phyloP scores from a whole-genome alignment of 1,139 yeast species.

The Geotrichum citri-aurantii region DNA sequence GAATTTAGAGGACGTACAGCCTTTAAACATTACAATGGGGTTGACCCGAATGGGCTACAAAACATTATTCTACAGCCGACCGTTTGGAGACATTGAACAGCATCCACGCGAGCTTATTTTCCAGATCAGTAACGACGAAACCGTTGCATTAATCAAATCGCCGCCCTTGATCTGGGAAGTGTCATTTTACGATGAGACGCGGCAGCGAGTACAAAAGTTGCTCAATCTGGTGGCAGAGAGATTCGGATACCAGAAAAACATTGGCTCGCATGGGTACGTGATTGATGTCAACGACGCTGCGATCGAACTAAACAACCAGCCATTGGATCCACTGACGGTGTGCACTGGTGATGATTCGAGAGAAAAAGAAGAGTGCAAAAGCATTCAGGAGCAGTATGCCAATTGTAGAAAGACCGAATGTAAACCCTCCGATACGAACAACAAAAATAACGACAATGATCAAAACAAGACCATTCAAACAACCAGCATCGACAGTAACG shows the following conservation, averaged over 20 bases:
- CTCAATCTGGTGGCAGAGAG: neutral
- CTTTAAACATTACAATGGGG: slow-evolving; percentile 38
- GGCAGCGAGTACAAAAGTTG: slow-evolving; percentile 3
- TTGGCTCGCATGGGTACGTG: slow-evolving; percentile 10
- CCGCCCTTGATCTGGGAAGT: slow-evolving; percentile 17
- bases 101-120: slow-evolving; percentile 49
- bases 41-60: slow-evolving; percentile 11
- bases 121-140: slow-evolving; percentile 42
- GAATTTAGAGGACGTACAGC: slow-evolving; percentile 44
- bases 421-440: neutral
- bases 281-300: slow-evolving; percentile 11
- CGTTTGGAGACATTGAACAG: slow-evolving; percentile 44
- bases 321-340: slow-evolving; percentile 3
- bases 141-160: slow-evolving; percentile 12
- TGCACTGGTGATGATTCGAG: slow-evolving; percentile 1
- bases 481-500: neutral
- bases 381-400: neutral
- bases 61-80: slow-evolving; percentile 46
- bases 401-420: neutral
- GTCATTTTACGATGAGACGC: slow-evolving; percentile 14
- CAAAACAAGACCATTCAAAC: neutral
- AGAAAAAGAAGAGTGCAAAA: neutral
- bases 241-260: neutral
- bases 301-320: slow-evolving; percentile 7
- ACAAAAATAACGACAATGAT: neutral